Evolutionary conservation across 495 filamentous ascomycete genomes (phyloP).

Genomic region (Pseudoneurospora amorphoporcata): DNA sequence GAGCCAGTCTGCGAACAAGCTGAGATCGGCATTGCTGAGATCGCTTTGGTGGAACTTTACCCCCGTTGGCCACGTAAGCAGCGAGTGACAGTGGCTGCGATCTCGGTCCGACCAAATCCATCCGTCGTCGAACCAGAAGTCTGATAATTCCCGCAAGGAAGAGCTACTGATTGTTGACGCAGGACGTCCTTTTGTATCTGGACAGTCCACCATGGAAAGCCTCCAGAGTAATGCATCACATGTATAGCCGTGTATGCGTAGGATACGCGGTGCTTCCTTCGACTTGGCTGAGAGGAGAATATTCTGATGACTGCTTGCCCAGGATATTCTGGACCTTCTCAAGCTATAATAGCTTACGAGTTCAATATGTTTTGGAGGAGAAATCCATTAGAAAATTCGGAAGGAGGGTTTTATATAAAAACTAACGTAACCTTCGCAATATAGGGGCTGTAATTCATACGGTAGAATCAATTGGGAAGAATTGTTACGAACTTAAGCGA

Average conservation of each 20-base stretch:
- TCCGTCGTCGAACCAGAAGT: not conserved
- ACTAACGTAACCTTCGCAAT: no score
- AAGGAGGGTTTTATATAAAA: no score
- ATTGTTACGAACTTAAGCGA: no score
- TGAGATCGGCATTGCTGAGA: not conserved
- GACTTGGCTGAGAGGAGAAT: not conserved
- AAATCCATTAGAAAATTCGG: no score
- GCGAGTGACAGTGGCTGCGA: not conserved
- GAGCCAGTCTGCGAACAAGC: not conserved
- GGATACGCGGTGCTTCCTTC: not conserved
- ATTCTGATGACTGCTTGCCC: not conserved
- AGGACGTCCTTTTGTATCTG: not conserved
- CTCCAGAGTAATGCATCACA: not conserved
- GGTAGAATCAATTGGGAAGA: no score
- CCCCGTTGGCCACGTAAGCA: not conserved
- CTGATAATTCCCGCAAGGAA: not conserved
- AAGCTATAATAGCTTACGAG: no score
- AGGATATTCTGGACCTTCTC: rapidly evolving
- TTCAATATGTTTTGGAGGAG: no score
- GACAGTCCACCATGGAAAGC: rapidly evolving
- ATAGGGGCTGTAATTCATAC: no score
- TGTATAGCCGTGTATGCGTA: not conserved
- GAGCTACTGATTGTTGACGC: not conserved
- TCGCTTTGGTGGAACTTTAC: rapidly evolving
- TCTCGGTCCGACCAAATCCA: not conserved